Evolutionary conservation across 1,139 yeast species (phyloP).

Genomic region (Insectozyma bohioensis): DNA sequence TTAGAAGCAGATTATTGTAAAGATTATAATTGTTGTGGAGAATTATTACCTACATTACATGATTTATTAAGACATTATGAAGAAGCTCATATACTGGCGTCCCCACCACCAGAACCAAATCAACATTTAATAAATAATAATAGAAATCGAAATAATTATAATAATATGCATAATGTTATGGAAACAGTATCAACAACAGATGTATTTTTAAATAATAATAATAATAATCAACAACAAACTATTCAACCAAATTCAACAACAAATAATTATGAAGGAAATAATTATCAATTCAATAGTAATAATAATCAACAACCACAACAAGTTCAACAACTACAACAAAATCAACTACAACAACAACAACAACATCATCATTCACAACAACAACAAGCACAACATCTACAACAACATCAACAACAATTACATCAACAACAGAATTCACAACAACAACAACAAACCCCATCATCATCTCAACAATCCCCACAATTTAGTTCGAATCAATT

Average conservation of each 20-base stretch:
- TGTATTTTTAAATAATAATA: slow-evolving; percentile 61
- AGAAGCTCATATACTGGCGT: slow-evolving; percentile 87
- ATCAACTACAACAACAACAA: slow-evolving; percentile 16
- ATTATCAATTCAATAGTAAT: slow-evolving; percentile 14
- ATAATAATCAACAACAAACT: too few relatives aligned
- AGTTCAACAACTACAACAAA: slow-evolving; percentile 17
- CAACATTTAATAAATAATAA: slow-evolving; percentile 31
- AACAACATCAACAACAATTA: slow-evolving; percentile 18
- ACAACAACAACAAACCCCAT: slow-evolving; percentile 14
- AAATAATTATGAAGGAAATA: slow-evolving; percentile 12
- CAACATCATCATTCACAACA: slow-evolving; percentile 17
- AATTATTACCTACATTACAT: slow-evolving; percentile 85
- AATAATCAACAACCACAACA: slow-evolving; percentile 18
- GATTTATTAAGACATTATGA: slow-evolving; percentile 93
- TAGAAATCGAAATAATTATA: slow-evolving; percentile 37
- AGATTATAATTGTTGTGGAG: slow-evolving; percentile 96
- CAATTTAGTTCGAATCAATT: slow-evolving; percentile 8
- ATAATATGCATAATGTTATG: slow-evolving; percentile 49
- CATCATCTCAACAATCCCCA: slow-evolving; percentile 11
- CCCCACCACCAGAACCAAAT: slow-evolving; percentile 52
- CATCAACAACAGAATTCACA: slow-evolving; percentile 16
- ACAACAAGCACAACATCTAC: slow-evolving; percentile 16
- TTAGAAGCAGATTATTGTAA: slow-evolving; percentile 94
- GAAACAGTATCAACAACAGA: slow-evolving; percentile 88
- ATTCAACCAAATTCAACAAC: slow-evolving; percentile 12